These are phyloP conservation scores for Cutaneotrichosporon curvatum DNA, from an alignment of 1,284 basidiomycete genomes.

Conservation along the genomic window DNA sequence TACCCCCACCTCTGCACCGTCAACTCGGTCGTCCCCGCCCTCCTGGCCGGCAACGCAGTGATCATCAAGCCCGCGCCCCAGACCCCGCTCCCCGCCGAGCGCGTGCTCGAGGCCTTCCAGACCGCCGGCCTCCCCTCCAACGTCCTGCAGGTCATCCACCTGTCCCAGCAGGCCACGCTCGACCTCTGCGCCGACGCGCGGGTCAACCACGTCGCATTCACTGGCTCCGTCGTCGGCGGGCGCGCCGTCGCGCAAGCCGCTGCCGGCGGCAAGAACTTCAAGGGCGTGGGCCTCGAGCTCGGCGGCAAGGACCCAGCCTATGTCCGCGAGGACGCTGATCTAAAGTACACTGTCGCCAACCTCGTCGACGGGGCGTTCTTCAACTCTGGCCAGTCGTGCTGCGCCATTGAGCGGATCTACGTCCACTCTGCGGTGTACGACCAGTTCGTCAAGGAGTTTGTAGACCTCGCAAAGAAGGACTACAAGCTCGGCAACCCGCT, in stretches of 20 bases:
- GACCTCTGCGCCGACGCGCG: constrained; percentile 60
- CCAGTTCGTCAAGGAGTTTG: constrained; percentile 68
- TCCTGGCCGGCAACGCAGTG: constrained; percentile 78
- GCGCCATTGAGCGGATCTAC: constrained; percentile 70
- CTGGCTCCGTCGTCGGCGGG: constrained; percentile 64
- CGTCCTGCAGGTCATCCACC: constrained; percentile 71
- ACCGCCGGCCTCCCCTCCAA: constrained; percentile 69
- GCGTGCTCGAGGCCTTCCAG: constrained; percentile 61
- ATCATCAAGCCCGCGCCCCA: constrained; percentile 92
- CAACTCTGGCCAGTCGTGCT: constrained; percentile 84
- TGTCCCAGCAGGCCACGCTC: constrained; percentile 59
- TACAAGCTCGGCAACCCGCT: constrained; percentile 85
- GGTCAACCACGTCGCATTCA: constrained; percentile 81
- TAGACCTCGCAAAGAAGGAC: constrained; percentile 60
- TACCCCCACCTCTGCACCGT: constrained; percentile 83
- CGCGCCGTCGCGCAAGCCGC: constrained; percentile 44
- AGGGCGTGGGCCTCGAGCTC: constrained; percentile 62
- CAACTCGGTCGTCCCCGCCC: constrained; percentile 81
- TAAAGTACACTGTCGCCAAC: constrained; percentile 73
- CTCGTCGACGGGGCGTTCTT: constrained; percentile 85
- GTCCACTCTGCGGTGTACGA: constrained; percentile 80
- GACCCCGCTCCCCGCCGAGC: constrained; percentile 79
- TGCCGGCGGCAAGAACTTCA: constrained; percentile 57
- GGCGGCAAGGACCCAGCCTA: constrained; percentile 97
- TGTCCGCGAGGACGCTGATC: constrained; percentile 75